Conservation (phyloP, 352 stramenopile genomes). For the Phytophthora megakarya region DNA sequence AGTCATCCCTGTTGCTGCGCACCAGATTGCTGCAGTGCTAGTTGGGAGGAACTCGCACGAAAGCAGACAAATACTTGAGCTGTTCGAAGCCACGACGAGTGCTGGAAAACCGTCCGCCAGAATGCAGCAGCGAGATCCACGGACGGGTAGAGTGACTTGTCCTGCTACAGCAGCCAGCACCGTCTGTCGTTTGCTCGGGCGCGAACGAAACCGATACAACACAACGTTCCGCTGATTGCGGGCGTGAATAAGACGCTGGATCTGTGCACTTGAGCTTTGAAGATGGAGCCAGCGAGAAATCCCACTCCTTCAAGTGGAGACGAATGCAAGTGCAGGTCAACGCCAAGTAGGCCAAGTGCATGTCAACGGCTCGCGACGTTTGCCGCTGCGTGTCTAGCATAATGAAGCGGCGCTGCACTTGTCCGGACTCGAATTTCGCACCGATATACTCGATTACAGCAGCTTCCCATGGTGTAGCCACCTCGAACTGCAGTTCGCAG, state of each 20-base stretch:
- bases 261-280: constrained; percentile 38
- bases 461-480: constrained; percentile 7
- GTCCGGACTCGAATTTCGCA: background rate
- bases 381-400: background rate
- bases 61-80: constrained; percentile 1
- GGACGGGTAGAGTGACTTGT: constrained; percentile 13
- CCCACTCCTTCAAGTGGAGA: constrained; percentile 22
- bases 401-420: background rate
- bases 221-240: background rate
- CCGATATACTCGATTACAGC: background rate
- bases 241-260: background rate
- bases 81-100: background rate
- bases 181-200: constrained; percentile 33
- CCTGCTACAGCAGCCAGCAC: constrained; percentile 1
- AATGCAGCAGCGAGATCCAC: constrained; percentile 10
- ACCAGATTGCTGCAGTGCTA: constrained; percentile 12
- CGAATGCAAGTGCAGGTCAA: too few relatives aligned
- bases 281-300: constrained; percentile 26
- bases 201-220: constrained; percentile 35
- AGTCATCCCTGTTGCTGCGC: constrained; percentile 16
- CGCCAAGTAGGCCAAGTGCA: background rate
- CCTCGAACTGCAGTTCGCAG: background rate
- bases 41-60: constrained; percentile 6
- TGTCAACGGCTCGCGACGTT: background rate
- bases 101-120: constrained; percentile 15